Conservation (phyloP, 2,329 filamentous ascomycete species). For the Aciculosporium take region DNA sequence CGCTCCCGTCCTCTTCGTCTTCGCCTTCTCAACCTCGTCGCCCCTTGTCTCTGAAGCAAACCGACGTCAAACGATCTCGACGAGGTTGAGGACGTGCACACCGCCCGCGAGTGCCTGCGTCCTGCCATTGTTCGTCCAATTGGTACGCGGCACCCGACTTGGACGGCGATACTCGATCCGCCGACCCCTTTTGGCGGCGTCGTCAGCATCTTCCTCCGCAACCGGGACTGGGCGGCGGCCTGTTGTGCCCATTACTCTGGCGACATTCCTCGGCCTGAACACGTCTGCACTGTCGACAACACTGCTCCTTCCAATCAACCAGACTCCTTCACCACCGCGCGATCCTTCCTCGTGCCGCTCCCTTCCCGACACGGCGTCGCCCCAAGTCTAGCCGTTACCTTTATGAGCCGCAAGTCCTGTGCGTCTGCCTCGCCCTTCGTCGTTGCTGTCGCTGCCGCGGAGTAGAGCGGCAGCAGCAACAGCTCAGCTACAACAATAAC, state of each 20-base stretch:
- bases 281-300: not conserved
- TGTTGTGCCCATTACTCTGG: not conserved
- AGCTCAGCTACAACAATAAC: constrained; percentile 9
- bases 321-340: not conserved
- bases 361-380: constrained; percentile 4
- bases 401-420: constrained; percentile 17
- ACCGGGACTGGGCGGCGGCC: not conserved
- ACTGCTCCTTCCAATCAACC: not conserved
- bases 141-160: no score
- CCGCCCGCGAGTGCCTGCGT: not conserved
- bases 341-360: constrained; percentile 3
- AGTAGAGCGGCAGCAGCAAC: constrained; percentile 7
- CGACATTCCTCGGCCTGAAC: not conserved
- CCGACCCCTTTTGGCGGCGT: not conserved
- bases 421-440: constrained; percentile 28
- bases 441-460: constrained; percentile 27
- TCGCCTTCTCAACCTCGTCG: not conserved
- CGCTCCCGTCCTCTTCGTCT: no score
- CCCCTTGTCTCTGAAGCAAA: no score
- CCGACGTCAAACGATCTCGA: no score
- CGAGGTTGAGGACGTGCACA: not conserved
- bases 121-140: no score
- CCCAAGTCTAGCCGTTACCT: constrained; percentile 13
- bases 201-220: not conserved
- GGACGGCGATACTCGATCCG: not conserved